Conservation (phyloP, 2,329 filamentous ascomycete species). For the Paracorniculantispora psalliotae region DNA sequence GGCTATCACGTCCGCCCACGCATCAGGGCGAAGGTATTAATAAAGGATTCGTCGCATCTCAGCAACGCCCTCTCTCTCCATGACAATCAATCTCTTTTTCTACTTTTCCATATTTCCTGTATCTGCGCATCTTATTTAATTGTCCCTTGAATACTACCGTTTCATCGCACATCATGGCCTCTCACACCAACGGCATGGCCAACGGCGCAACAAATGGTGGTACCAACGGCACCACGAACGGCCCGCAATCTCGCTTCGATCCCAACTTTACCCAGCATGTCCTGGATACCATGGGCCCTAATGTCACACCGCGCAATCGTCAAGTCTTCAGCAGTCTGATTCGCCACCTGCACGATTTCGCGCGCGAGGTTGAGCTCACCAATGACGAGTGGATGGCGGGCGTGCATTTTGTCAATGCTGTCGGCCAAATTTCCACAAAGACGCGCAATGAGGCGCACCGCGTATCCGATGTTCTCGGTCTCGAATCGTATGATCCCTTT, state of each 20-base stretch:
- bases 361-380: conserved; percentile 70
- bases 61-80: too few species aligned
- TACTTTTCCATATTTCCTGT: too few species aligned
- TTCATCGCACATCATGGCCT: too few species aligned
- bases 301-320: conserved; percentile 59
- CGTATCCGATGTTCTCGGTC: conserved; percentile 66
- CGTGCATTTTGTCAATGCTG: conserved; percentile 69
- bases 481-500: conserved; percentile 56
- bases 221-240: conserved; percentile 25
- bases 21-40: too few species aligned
- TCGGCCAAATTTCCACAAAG: conserved; percentile 63
- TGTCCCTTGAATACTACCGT: too few species aligned
- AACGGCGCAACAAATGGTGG: conserved; percentile 11
- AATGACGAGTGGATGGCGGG: conserved; percentile 73
- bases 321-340: conserved; percentile 61
- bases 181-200: background rate
- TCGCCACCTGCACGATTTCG: conserved; percentile 72
- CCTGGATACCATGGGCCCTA: conserved; percentile 67
- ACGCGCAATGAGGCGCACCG: conserved; percentile 71
- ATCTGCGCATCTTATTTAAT: too few species aligned
- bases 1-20: too few species aligned
- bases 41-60: too few species aligned
- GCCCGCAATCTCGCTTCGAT: conserved; percentile 51
- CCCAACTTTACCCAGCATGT: conserved; percentile 72
- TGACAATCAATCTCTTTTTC: too few species aligned